Percentiles rank a stretch among this genome's conserved stretches.
These are phyloP conservation scores for Mangifera indica DNA, from an alignment of 345 rosid species.

Conservation along the genomic window DNA sequence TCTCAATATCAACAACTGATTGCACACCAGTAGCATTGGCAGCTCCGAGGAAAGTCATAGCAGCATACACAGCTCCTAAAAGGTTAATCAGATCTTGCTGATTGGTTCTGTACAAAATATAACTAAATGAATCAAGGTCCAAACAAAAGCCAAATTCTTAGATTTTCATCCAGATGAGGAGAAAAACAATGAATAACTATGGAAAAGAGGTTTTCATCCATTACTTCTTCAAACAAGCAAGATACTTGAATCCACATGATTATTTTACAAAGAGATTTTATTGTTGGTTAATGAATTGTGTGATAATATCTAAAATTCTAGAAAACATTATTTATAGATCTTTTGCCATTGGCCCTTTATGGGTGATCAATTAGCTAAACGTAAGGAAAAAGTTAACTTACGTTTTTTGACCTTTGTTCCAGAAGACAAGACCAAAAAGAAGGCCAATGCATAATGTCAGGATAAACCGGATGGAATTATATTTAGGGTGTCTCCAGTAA, in stretches of 20 bases:
- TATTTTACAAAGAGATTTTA: neutral
- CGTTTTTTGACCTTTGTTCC: constrained; percentile 47
- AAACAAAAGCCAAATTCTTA: neutral
- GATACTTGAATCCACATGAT: neutral
- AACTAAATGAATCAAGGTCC: neutral
- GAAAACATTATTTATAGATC: neutral
- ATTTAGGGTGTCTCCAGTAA: constrained; percentile 58
- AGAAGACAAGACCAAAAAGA: constrained; percentile 43
- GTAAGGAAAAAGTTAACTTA: constrained; percentile 3
- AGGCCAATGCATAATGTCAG: constrained; percentile 41
- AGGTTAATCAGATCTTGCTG: constrained; percentile 41
- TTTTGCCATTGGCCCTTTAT: neutral
- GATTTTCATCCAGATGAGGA: neutral
- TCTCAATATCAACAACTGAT: constrained; percentile 51
- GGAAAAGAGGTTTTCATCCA: neutral
- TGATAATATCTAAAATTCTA: neutral
- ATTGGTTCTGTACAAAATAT: constrained; percentile 24
- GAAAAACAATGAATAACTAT: neutral
- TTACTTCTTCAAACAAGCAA: neutral
- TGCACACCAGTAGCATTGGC: constrained; percentile 49
- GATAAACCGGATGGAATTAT: constrained; percentile 40
- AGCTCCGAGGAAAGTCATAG: constrained; percentile 47
- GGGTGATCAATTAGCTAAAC: neutral
- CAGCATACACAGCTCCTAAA: constrained; percentile 49
- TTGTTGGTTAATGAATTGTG: neutral